Percentiles rank a stretch among this genome's conserved stretches.
Conservation (phyloP, 169 alveolate genomes). For the Eimeria tenella region DNA sequence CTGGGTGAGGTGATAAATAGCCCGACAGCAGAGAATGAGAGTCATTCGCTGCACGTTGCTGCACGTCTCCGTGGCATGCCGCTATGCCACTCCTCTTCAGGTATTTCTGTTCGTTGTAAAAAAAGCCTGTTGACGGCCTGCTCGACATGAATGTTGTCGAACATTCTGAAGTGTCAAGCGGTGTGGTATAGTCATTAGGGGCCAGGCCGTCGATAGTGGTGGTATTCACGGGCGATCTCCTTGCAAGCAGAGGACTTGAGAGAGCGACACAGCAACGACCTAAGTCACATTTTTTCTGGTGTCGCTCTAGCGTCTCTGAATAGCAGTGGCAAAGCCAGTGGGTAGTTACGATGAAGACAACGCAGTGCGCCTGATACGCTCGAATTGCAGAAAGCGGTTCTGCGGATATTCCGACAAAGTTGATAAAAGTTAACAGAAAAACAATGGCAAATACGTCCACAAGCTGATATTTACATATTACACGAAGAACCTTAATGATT, state of each 20-base stretch:
- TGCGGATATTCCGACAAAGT: conserved; percentile 29
- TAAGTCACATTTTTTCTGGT: background rate
- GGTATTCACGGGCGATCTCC: background rate
- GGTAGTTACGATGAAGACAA: conserved; percentile 44
- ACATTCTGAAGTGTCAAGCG: background rate
- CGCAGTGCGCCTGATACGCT: conserved; percentile 53
- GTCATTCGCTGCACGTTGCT: background rate
- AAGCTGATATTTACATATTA: conserved; percentile 67
- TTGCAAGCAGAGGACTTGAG: conserved; percentile 46
- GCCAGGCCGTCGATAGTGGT: background rate
- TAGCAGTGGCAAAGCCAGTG: conserved; percentile 64
- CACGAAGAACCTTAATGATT: background rate
- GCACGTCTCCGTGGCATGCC: background rate
- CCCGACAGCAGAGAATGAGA: background rate
- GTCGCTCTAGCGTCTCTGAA: background rate
- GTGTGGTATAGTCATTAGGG: background rate
- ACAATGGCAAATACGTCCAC: conserved; percentile 63
- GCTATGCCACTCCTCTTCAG: background rate
- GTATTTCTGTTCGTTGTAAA: background rate
- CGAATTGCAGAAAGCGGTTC: conserved; percentile 48
- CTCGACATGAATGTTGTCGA: background rate
- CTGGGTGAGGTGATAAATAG: background rate
- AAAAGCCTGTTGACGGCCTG: background rate
- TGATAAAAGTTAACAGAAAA: conserved; percentile 47
- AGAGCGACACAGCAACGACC: background rate